These are phyloP conservation scores for Phialemonium atrogriseum DNA, from an alignment of 2,329 filamentous ascomycete species.

Conservation along the genomic window DNA sequence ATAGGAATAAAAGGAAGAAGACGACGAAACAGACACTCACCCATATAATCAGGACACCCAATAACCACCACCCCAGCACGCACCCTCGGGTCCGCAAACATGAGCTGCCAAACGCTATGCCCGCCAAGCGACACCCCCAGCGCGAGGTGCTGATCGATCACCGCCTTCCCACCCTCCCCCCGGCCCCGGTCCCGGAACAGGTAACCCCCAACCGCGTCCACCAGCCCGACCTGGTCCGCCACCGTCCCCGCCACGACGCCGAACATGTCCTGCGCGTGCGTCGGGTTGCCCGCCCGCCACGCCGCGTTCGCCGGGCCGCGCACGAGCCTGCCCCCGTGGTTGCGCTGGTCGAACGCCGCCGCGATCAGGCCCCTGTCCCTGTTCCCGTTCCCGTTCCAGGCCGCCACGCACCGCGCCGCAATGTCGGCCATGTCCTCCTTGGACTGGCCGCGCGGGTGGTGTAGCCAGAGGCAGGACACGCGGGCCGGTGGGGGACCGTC, in stretches of 20 bases:
- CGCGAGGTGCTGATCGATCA: slow-evolving; percentile 58
- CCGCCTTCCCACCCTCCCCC: slow-evolving; percentile 14
- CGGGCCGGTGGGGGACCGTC: no score
- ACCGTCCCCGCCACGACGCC: slow-evolving; percentile 65
- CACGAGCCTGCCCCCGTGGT: slow-evolving; percentile 72
- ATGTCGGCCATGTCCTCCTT: slow-evolving; percentile 69
- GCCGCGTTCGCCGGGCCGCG: slow-evolving; percentile 61
- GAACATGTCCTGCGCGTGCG: slow-evolving; percentile 91
- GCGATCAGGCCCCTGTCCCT: slow-evolving; percentile 59
- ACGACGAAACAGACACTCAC: slow-evolving; percentile 30
- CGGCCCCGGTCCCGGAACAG: slow-evolving; percentile 42
- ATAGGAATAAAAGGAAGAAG: no score
- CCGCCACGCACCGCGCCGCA: slow-evolving; percentile 58
- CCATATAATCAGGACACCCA: slow-evolving; percentile 80
- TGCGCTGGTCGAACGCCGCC: slow-evolving; percentile 83
- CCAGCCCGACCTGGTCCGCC: slow-evolving; percentile 64
- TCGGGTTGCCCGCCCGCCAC: slow-evolving; percentile 71
- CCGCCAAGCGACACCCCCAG: slow-evolving; percentile 82
- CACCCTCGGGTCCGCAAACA: slow-evolving; percentile 72
- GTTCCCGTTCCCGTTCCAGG: slow-evolving; percentile 49
- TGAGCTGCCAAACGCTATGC: slow-evolving; percentile 76
- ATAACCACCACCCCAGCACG: slow-evolving; percentile 73
- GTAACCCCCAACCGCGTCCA: slow-evolving; percentile 72
- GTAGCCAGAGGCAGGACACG: slow-evolving; percentile 80
- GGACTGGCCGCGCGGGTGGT: slow-evolving; percentile 68